Evolutionary conservation across 768 basidiomycete species (phyloP), one percentile per base, ranked within the genome.

Genomic region (Termitomyces sp.): DNA sequence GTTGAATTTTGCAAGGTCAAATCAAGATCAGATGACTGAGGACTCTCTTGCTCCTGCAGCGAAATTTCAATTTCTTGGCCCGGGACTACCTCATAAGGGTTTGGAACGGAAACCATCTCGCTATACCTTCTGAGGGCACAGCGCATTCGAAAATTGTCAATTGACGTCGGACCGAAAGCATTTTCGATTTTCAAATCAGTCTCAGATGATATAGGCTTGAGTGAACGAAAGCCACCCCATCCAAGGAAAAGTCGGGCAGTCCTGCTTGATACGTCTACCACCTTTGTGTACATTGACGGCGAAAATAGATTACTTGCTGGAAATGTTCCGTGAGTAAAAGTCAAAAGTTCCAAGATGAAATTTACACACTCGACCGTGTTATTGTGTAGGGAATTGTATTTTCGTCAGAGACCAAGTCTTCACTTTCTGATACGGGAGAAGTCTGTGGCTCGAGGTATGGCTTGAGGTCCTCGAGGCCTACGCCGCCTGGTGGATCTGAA

Each of bases 201-300:
- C 28, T 64, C 53, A 14, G 59, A 54, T 9, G 67, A 63, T 35
- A 75, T 66, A 20, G 74, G 73, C 28, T 67, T 42, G 26, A 75
- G 59, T 8, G 59, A 47, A 44, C 69, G 54, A 57, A 77, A 75
- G 6, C 75, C 75, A 47, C 74, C 75, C 76, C 76, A 78, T 33
- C 62, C 57, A 12, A 75, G 54, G 58, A 75, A 75, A 38, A 28
- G 49, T 14, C 28, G 43, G 2, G 59, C 58, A 40, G 38, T 54
- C 30, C 0, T 22, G 20, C 49, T 44, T 40, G 54, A 49, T 22
- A 53, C 30, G 12, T 45, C 46, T 3, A 16, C 9, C 14, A 22
- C 6, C 35, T 32, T 56, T 35, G 55, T 43, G 9, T 12, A 54
- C 12, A 42, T 38, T 28, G 40, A 26, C 43, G 44, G 18, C 7